phyloP scores from a whole-genome alignment of 257 asterid species.

The Rauvolfia tetraphylla region DNA sequence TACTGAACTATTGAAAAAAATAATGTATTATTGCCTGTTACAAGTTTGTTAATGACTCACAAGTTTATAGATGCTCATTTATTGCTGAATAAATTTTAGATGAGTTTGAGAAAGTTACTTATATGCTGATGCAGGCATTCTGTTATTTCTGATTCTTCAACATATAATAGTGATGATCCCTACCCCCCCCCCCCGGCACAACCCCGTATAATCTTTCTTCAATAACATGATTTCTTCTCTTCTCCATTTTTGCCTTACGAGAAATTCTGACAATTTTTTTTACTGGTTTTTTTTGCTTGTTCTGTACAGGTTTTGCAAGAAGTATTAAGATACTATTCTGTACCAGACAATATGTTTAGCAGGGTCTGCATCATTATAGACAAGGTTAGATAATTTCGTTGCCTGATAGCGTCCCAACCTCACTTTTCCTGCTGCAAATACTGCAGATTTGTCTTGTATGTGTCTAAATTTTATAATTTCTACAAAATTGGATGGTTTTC shows the following conservation, averaged over 20 bases:
- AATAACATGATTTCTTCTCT: not conserved
- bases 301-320: conserved; percentile 85
- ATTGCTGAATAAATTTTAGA: not conserved
- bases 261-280: not conserved
- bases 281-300: conserved; percentile 17
- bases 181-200: not conserved
- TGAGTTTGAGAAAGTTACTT: not conserved
- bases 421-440: conserved; percentile 9
- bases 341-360: conserved; percentile 72
- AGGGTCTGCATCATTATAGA: conserved; percentile 89
- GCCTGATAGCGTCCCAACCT: conserved; percentile 3
- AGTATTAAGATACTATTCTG: conserved; percentile 65
- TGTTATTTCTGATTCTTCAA: not conserved
- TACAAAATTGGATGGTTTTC: not conserved
- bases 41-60: not conserved
- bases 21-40: not conserved
- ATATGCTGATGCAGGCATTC: not conserved
- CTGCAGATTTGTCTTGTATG: not conserved
- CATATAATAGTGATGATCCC: not conserved
- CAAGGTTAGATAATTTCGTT: conserved; percentile 56
- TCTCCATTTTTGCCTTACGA: not conserved
- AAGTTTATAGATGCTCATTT: not conserved
- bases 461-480: not conserved
- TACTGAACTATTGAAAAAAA: not conserved
- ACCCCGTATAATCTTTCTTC: not conserved